phyloP scores from a whole-genome alignment of 2,329 filamentous ascomycete genomes.

The Magnaporthiopsis rhizophila region DNA sequence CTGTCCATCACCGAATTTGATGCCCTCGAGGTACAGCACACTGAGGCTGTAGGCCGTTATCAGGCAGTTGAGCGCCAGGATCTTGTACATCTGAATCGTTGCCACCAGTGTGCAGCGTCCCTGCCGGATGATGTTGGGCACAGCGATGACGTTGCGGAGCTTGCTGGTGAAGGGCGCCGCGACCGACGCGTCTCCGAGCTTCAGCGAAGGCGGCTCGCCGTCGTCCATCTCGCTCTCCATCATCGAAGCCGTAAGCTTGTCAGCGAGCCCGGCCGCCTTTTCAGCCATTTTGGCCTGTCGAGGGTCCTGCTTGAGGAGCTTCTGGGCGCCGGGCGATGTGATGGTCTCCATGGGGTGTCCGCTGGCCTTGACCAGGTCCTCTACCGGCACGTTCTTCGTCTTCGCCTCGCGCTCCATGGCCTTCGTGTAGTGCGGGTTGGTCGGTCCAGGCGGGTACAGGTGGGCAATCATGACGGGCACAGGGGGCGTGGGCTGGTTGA shows the following conservation, averaged over 20 bases:
- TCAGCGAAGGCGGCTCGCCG: slow-evolving; percentile 87
- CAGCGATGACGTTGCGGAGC: slow-evolving; percentile 89
- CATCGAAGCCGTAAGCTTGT: slow-evolving; percentile 79
- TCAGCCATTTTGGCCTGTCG: slow-evolving; percentile 55
- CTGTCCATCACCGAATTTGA: slow-evolving; percentile 98
- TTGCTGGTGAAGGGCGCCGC: slow-evolving; percentile 97
- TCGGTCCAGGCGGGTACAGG: slow-evolving; percentile 81
- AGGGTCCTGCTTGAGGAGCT: slow-evolving; percentile 43
- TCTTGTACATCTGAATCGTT: slow-evolving; percentile 99
- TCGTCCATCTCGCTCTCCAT: slow-evolving; percentile 86
- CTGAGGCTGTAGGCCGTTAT: slow-evolving; percentile 97
- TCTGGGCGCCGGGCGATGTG: slow-evolving; percentile 58
- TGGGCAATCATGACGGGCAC: slow-evolving; percentile 90
- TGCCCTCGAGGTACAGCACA: slow-evolving; percentile 93
- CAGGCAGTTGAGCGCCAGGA: slow-evolving; percentile 91
- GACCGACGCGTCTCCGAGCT: slow-evolving; percentile 93
- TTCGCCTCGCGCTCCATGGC: slow-evolving; percentile 80
- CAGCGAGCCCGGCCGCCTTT: slow-evolving; percentile 71
- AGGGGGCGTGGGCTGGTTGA: slow-evolving; percentile 89
- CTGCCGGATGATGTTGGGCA: slow-evolving; percentile 97
- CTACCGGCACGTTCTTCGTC: slow-evolving; percentile 62
- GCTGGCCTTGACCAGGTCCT: slow-evolving; percentile 46
- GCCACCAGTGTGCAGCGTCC: slow-evolving; percentile 95
- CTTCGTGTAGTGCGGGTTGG: slow-evolving; percentile 90
- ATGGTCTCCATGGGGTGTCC: slow-evolving; percentile 53